Evolutionary conservation across 164 flowering plant species (phyloP).

Genomic region (Macadamia integrifolia): DNA sequence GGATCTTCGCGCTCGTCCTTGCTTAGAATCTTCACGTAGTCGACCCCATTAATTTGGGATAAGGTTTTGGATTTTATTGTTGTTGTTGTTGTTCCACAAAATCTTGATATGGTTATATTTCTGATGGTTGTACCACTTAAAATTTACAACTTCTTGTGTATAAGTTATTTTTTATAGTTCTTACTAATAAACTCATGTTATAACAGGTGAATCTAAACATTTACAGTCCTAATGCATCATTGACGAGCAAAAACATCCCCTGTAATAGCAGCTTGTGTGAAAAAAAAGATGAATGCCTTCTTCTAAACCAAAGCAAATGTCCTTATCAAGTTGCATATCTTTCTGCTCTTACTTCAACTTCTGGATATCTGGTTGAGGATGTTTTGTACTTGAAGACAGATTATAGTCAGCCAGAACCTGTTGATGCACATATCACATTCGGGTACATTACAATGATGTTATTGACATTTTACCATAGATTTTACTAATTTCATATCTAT

Average conservation of each 20-base stretch:
- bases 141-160: neutral
- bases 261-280: constrained; percentile 56
- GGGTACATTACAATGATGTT: constrained; percentile 45
- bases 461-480: neutral
- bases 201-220: constrained; percentile 43
- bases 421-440: constrained; percentile 54
- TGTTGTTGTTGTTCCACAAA: neutral
- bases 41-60: too few relatives aligned
- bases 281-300: constrained; percentile 27
- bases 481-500: neutral
- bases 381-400: constrained; percentile 62
- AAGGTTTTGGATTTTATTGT: too few relatives aligned
- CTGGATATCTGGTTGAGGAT: constrained; percentile 79
- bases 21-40: too few relatives aligned
- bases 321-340: constrained; percentile 61
- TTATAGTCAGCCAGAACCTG: constrained; percentile 26
- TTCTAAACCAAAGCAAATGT: constrained; percentile 32
- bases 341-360: constrained; percentile 59
- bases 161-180: neutral
- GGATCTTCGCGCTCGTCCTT: too few relatives aligned
- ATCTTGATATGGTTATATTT: neutral
- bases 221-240: constrained; percentile 68
- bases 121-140: neutral
- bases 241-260: constrained; percentile 51
- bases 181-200: neutral